Conservation (phyloP, 805 yeast species). For the Candida peoriensis region DNA sequence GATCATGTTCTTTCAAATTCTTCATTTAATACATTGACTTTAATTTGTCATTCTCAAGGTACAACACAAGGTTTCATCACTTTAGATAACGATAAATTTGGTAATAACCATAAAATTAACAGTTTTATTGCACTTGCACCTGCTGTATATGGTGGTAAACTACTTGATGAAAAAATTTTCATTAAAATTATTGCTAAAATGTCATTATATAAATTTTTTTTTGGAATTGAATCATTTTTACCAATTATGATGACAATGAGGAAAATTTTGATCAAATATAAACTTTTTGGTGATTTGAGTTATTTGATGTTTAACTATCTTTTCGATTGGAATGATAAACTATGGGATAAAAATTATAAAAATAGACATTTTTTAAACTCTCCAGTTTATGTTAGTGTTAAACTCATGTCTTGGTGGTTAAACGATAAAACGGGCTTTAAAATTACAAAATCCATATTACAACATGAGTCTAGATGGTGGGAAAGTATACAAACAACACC, state of each 20-base stretch:
- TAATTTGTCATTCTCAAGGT: conserved; percentile 90
- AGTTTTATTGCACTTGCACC: conserved; percentile 81
- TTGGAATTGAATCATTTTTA: conserved; percentile 76
- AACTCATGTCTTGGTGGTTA: conserved; percentile 92
- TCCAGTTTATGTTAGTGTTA: conserved; percentile 76
- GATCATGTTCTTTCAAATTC: conserved; percentile 46
- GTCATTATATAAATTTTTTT: conserved; percentile 44
- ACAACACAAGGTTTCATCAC: conserved; percentile 80
- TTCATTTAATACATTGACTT: conserved; percentile 39
- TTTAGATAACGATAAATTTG: conserved; percentile 44
- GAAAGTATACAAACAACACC: conserved; percentile 45
- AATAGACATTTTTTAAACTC: conserved; percentile 78
- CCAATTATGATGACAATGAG: conserved; percentile 68
- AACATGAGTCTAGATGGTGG: conserved; percentile 53
- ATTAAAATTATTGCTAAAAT: conserved; percentile 56
- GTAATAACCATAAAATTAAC: conserved; percentile 50
- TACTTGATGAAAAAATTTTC: conserved; percentile 58
- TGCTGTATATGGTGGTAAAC: conserved; percentile 82
- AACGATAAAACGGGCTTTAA: conserved; percentile 42
- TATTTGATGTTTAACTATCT: conserved; percentile 82
- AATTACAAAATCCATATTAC: conserved; percentile 38
- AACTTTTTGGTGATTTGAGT: conserved; percentile 58
- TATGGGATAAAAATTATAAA: conserved; percentile 68
- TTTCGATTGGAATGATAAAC: conserved; percentile 78
- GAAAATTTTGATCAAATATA: conserved; percentile 38